phyloP scores from a whole-genome alignment of 768 basidiomycete species.

The Boletellus sp. region DNA sequence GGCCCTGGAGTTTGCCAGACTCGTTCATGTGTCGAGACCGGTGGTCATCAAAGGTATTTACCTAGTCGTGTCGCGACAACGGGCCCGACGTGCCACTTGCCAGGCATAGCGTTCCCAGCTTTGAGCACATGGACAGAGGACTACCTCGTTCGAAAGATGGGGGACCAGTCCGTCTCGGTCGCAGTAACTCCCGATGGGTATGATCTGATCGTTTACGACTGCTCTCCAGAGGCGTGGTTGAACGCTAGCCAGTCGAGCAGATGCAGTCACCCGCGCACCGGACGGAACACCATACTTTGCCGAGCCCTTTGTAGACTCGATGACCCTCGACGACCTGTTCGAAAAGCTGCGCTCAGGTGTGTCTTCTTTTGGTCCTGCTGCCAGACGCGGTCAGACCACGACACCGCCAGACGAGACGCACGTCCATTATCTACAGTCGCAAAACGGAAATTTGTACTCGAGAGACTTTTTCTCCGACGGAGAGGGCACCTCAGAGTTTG shows the following conservation, averaged over 20 bases:
- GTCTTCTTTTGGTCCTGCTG: not conserved
- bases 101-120: slow-evolving; percentile 49
- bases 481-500: slow-evolving; percentile 54
- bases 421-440: slow-evolving; percentile 79
- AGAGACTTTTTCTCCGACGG: slow-evolving; percentile 36
- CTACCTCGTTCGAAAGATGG: slow-evolving; percentile 58
- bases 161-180: slow-evolving; percentile 55
- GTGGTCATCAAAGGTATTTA: slow-evolving; percentile 65
- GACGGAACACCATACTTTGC: slow-evolving; percentile 65
- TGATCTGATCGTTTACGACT: slow-evolving; percentile 13
- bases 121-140: slow-evolving; percentile 60
- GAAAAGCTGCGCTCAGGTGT: slow-evolving; percentile 36
- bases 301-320: slow-evolving; percentile 67
- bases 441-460: slow-evolving; percentile 84
- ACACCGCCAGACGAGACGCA: slow-evolving; percentile 18
- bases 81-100: slow-evolving; percentile 1
- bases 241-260: slow-evolving; percentile 55
- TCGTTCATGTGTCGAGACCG: slow-evolving; percentile 68
- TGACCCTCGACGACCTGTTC: slow-evolving; percentile 62
- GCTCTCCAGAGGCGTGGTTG: slow-evolving; percentile 9
- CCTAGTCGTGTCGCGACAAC: not conserved
- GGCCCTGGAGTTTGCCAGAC: slow-evolving; percentile 62
- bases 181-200: slow-evolving; percentile 86
- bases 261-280: slow-evolving; percentile 57
- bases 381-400: not conserved